Conservation (phyloP, 306 rosid genomes). For the Carpinus viminea region DNA sequence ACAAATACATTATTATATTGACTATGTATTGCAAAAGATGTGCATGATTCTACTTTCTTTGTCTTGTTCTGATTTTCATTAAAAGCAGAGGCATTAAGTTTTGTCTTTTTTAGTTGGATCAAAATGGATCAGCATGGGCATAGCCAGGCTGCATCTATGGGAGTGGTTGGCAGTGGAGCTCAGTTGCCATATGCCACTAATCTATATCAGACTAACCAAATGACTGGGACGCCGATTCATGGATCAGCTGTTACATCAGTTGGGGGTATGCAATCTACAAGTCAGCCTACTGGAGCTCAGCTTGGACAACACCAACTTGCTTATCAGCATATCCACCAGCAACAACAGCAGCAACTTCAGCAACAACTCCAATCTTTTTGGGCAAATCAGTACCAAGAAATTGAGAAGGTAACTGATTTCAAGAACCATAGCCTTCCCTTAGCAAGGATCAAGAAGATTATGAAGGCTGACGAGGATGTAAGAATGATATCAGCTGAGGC, state of each 20-base stretch:
- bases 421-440: constrained; percentile 79
- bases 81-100: constrained; percentile 12
- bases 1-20: not conserved
- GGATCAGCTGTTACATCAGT: constrained; percentile 33
- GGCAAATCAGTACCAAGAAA: constrained; percentile 60
- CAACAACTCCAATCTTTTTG: constrained; percentile 63
- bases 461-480: constrained; percentile 81
- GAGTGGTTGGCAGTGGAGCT: constrained; percentile 41
- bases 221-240: constrained; percentile 33
- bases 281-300: constrained; percentile 56
- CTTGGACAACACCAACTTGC: constrained; percentile 66
- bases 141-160: constrained; percentile 40
- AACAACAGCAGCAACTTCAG: constrained; percentile 54
- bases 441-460: constrained; percentile 75
- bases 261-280: constrained; percentile 38
- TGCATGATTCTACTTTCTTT: not conserved
- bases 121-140: constrained; percentile 50
- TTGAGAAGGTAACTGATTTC: constrained; percentile 61
- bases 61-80: not conserved
- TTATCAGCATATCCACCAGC: constrained; percentile 57
- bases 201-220: constrained; percentile 41
- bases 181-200: constrained; percentile 41
- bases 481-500: constrained; percentile 80
- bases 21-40: not conserved
- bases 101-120: constrained; percentile 5